Evolutionary conservation across 768 basidiomycete species (phyloP), one percentile per base, ranked within the genome.

Genomic region (Hebeloma cylindrosporum): DNA sequence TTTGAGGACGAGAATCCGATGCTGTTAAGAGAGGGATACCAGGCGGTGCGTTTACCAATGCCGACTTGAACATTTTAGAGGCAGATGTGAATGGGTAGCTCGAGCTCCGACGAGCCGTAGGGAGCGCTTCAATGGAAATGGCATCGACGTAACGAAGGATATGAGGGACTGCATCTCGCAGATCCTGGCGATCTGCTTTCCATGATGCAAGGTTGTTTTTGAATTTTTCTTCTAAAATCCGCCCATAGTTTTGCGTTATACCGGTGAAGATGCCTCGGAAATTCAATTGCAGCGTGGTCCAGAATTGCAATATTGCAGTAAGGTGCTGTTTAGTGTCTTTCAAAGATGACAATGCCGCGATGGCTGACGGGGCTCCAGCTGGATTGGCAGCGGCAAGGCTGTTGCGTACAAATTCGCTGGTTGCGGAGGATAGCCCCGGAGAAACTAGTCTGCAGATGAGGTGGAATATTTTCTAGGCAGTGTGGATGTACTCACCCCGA

Each of bases 71-170:
- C 30, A 30, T 41, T 14, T 23, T 29, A 11, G 21, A 7, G 5
- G 25, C 30, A 42, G n/a, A n/a, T n/a, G n/a, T n/a, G n/a, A n/a
- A 23, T 16, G 38, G 14, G 26, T 28, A 40, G 5, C 40, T 31
- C 21, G 40, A 23, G 33, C 22, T 20, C 40, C 40, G 30, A 31
- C 16, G 13, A 31, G 29, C 11, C 16, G 29, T 31, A 31, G 16
- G 5, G 16, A 25, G 11, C 11, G 34, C 26, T 22, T 37, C 44
- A 3, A 47, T 35, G 11, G 25, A 18, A 10, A 34, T 33, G 14
- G 32, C 46, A 41, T 47, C 46, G 27, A 37, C 31, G 5, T 17
- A 37, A 1, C 34, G 44, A n/a, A 20, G 11, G 17, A 45, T 23
- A 11, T 22, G 18, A 18, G 20, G 25, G n/a, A 29, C 22, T 5